Conservation (phyloP, 1,139 yeast genomes). For the Lodderomyces pseudojiufengensis region DNA sequence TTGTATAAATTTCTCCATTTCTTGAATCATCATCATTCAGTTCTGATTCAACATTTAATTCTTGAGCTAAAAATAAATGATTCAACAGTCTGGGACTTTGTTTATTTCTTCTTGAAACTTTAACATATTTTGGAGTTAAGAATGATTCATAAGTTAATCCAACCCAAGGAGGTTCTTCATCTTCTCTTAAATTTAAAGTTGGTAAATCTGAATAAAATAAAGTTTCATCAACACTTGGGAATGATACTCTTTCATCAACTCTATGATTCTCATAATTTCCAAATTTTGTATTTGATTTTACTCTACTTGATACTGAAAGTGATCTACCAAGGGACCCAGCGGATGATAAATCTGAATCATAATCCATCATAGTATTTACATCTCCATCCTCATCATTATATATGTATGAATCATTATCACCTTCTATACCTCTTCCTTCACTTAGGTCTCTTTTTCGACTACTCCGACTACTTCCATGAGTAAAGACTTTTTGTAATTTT, state of each 20-base stretch:
- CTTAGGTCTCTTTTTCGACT: constrained; percentile 3
- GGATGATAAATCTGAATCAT: constrained; percentile 11
- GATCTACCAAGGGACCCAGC: constrained; percentile 7
- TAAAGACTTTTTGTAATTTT: constrained; percentile 2
- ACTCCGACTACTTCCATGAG: constrained; percentile 3
- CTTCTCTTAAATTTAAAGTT: constrained; percentile 5
- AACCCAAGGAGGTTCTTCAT: constrained; percentile 25
- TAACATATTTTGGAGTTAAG: constrained; percentile 52
- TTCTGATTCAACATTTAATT: constrained; percentile 36
- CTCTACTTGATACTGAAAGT: constrained; percentile 1
- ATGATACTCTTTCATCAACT: constrained; percentile 13
- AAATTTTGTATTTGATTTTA: constrained; percentile 3
- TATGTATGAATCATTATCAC: constrained; percentile 12
- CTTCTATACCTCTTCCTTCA: constrained; percentile 7
- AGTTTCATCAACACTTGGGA: constrained; percentile 6
- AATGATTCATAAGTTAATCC: constrained; percentile 39
- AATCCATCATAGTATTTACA: constrained; percentile 7
- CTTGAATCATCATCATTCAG: constrained; percentile 6
- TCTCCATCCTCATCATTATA: constrained; percentile 13
- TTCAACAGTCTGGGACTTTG: constrained; percentile 45
- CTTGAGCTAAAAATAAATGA: constrained; percentile 77
- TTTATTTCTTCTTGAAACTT: constrained; percentile 42
- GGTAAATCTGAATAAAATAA: constrained; percentile 7
- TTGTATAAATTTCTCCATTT: constrained; percentile 56
- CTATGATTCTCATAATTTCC: constrained; percentile 13